Evolutionary conservation across 768 basidiomycete species (phyloP).

Genomic region (Russula sp.): DNA sequence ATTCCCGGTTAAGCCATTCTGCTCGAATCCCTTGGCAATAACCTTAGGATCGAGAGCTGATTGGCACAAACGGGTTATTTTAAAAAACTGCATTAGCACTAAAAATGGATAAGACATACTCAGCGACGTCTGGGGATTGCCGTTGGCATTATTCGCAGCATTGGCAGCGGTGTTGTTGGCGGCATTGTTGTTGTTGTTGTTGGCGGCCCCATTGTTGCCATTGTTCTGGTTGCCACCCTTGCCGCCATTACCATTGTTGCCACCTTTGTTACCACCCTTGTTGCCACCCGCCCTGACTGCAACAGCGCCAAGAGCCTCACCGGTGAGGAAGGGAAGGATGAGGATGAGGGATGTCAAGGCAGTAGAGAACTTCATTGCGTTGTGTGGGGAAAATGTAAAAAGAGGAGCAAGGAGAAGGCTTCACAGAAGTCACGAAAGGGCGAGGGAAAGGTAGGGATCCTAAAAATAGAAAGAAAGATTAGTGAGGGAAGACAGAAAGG

Average conservation of each 20-base stretch:
- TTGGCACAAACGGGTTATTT: background rate
- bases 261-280: conserved; percentile 3
- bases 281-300: background rate
- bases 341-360: conserved; percentile 10
- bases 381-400: conserved; percentile 2
- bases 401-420: conserved; percentile 26
- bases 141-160: background rate
- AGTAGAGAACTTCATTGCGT: conserved; percentile 20
- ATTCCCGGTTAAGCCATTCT: conserved; percentile 37
- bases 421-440: conserved; percentile 41
- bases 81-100: background rate
- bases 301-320: conserved; percentile 6
- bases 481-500: background rate
- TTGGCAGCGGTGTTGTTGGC: conserved; percentile 1
- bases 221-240: background rate
- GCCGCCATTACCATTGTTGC: background rate
- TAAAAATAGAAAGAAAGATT: conserved; percentile 27
- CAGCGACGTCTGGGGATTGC: conserved; percentile 40
- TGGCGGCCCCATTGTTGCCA: background rate
- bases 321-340: conserved; percentile 1
- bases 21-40: conserved; percentile 47
- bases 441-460: conserved; percentile 29
- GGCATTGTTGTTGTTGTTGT: background rate
- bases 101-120: conserved; percentile 23
- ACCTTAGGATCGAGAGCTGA: conserved; percentile 40